Percentiles rank a stretch among this genome's conserved stretches.
Evolutionary conservation across 176 grass and related monocot genomes (phyloP).

Genomic region (Alopecurus myosuroides): DNA sequence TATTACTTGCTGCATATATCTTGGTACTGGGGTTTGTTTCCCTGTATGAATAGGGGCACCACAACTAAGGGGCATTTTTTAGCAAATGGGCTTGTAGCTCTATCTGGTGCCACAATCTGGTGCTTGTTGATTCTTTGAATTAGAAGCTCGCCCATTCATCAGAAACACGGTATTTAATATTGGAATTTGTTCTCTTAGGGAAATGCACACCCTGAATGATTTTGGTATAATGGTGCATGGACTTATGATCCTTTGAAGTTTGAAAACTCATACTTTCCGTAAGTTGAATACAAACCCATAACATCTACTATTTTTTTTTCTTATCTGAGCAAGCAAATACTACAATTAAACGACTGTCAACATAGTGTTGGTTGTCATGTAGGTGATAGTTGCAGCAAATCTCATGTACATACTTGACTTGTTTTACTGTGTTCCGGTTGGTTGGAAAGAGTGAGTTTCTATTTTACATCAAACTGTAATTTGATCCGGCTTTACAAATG

Average conservation of each 20-base stretch:
- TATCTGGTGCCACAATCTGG: slow-evolving; percentile 81
- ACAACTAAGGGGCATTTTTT: slow-evolving; percentile 86
- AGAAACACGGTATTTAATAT: background rate
- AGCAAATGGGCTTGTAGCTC: slow-evolving; percentile 83
- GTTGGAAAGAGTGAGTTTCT: background rate
- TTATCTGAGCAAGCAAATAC: no score
- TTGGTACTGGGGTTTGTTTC: no score
- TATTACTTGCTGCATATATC: no score
- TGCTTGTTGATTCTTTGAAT: slow-evolving; percentile 30
- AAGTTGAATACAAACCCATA: slow-evolving; percentile 36
- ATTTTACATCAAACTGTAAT: no score
- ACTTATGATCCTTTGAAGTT: slow-evolving; percentile 87
- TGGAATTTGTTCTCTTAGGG: slow-evolving; percentile 45
- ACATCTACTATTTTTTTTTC: background rate
- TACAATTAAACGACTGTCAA: no score
- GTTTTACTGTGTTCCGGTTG: background rate
- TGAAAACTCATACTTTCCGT: slow-evolving; percentile 89
- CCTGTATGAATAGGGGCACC: no score
- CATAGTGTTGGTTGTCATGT: background rate
- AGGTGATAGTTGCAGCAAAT: background rate
- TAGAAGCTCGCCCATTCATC: no score
- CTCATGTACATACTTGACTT: background rate
- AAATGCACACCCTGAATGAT: slow-evolving; percentile 79
- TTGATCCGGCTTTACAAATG: background rate
- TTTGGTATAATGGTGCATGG: slow-evolving; percentile 81